Conservation (phyloP, 257 asterid species). For the Gentiana macrophylla region DNA sequence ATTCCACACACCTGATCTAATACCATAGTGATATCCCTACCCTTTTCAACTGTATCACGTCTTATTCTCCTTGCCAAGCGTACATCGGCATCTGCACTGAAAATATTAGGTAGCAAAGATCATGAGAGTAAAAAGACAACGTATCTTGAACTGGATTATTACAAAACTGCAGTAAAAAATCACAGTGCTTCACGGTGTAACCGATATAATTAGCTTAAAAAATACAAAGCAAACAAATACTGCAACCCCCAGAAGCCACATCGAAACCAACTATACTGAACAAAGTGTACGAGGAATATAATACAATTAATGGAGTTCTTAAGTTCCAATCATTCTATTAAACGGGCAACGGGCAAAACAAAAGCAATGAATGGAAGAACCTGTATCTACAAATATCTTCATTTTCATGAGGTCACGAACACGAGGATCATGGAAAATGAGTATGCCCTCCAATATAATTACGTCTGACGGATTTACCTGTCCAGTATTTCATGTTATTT, state of each 20-base stretch:
- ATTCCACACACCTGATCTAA: conserved; percentile 79
- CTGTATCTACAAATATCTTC: conserved; percentile 99
- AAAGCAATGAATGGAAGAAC: conserved; percentile 30
- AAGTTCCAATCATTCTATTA: no score
- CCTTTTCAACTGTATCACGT: conserved; percentile 90
- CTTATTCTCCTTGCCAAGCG: conserved; percentile 95
- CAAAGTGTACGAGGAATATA: no score
- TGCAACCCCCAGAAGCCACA: no score
- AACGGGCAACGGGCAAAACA: neutral
- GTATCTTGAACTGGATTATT: conserved; percentile 5
- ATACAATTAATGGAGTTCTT: neutral
- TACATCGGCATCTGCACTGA: conserved; percentile 96
- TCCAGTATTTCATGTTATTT: conserved; percentile 11
- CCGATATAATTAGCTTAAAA: neutral
- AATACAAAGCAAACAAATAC: neutral
- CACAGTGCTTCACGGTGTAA: neutral
- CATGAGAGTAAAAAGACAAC: conserved; percentile 15
- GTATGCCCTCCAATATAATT: conserved; percentile 94
- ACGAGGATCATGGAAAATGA: conserved; percentile 85
- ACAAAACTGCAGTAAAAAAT: neutral
- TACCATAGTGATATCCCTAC: conserved; percentile 75
- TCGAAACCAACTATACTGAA: no score
- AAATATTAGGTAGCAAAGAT: conserved; percentile 25
- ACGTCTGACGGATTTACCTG: conserved; percentile 99
- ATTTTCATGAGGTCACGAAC: conserved; percentile 83